Evolutionary conservation across 2,329 filamentous ascomycete genomes (phyloP).

Genomic region (Pestalotiopsis sp.): DNA sequence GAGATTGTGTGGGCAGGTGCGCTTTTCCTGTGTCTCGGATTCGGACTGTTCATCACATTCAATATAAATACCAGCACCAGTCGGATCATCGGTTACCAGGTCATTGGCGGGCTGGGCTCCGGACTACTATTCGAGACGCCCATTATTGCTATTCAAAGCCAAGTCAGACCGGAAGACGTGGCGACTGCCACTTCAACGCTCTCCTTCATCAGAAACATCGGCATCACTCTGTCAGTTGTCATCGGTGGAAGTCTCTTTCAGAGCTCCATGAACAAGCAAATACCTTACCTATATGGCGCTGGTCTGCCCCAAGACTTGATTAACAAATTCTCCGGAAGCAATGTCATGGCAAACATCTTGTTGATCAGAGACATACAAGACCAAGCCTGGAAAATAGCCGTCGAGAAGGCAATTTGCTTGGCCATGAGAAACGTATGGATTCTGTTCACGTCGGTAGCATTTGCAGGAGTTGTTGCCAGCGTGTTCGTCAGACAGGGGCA

Average conservation of each 20-base stretch:
- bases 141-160: constrained; percentile 10
- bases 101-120: constrained; percentile 3
- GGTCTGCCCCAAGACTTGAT: not conserved
- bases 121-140: constrained; percentile 7
- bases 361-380: not conserved
- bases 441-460: not conserved
- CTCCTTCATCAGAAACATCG: constrained; percentile 5
- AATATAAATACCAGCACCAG: not conserved
- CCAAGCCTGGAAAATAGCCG: not conserved
- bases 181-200: constrained; percentile 9
- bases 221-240: constrained; percentile 3
- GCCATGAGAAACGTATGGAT: constrained; percentile 6
- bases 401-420: not conserved
- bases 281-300: not conserved
- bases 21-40: not conserved
- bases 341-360: not conserved
- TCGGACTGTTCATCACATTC: constrained; percentile 4
- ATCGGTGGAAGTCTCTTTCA: constrained; percentile 6
- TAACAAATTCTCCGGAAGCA: not conserved
- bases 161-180: not conserved
- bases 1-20: constrained; percentile 6
- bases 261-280: constrained; percentile 2
- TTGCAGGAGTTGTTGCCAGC: constrained; percentile 1
- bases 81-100: not conserved
- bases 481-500: not conserved